These are phyloP conservation scores for Dryas octopetala DNA, from an alignment of 306 rosid genomes.

Conservation along the genomic window DNA sequence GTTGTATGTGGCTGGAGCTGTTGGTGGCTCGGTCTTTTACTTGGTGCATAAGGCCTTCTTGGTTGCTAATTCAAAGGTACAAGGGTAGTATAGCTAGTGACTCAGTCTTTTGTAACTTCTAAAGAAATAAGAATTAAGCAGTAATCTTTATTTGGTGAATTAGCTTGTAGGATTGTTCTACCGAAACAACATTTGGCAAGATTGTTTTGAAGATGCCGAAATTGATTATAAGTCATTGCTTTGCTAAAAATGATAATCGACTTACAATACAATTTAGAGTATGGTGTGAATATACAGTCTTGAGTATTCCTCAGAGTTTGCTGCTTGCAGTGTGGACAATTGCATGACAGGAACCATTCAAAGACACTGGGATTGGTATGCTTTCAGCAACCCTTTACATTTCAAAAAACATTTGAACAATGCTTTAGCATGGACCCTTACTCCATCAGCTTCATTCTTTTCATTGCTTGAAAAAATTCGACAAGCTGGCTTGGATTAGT, in stretches of 20 bases:
- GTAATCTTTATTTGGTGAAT: too few species aligned
- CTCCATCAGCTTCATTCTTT: neutral
- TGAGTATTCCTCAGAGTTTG: slow-evolving; percentile 20
- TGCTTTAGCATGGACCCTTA: neutral
- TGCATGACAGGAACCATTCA: slow-evolving; percentile 29
- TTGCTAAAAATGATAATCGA: neutral
- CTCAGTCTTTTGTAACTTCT: neutral
- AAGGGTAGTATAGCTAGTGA: neutral
- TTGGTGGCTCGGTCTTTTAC: slow-evolving; percentile 75
- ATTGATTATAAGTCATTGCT: neutral
- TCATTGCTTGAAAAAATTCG: neutral
- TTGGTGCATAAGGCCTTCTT: slow-evolving; percentile 56
- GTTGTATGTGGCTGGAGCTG: slow-evolving; percentile 81
- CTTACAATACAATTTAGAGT: neutral
- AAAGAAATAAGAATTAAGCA: neutral
- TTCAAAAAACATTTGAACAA: neutral
- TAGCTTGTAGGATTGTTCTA: neutral
- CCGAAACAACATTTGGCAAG: neutral
- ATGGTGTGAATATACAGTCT: neutral
- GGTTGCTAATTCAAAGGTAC: slow-evolving; percentile 69
- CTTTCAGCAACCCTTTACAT: slow-evolving; percentile 27
- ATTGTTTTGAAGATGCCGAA: neutral
- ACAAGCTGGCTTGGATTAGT: neutral
- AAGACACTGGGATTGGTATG: slow-evolving; percentile 62
- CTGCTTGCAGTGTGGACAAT: slow-evolving; percentile 39